phyloP scores from a whole-genome alignment of 345 rosid genomes.

The Kernera saxatilis region DNA sequence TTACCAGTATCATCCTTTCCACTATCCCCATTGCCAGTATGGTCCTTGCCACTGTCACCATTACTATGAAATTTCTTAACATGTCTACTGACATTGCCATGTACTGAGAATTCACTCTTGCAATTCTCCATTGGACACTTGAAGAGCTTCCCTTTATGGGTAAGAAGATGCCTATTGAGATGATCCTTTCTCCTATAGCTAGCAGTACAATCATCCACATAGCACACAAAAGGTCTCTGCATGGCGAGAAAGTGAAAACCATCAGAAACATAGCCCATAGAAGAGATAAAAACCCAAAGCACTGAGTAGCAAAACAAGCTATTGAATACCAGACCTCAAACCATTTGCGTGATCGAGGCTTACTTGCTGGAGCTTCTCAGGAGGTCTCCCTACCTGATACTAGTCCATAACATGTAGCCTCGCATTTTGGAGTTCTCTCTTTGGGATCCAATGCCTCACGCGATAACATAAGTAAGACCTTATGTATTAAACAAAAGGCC shows the following conservation, averaged over 20 bases:
- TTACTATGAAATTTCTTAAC: constrained; percentile 43
- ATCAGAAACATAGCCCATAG: not conserved
- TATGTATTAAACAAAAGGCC: not conserved
- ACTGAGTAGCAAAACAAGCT: not conserved
- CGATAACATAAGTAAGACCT: constrained; percentile 26
- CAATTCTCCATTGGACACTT: constrained; percentile 60
- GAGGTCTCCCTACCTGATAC: constrained; percentile 99
- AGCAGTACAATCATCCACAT: constrained; percentile 55
- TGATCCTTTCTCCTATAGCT: constrained; percentile 92
- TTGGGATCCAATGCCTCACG: constrained; percentile 99
- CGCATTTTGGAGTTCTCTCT: constrained; percentile 98
- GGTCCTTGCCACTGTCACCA: not conserved
- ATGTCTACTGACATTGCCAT: constrained; percentile 63
- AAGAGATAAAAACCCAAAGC: not conserved
- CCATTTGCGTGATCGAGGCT: constrained; percentile 76
- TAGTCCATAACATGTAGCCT: constrained; percentile 76
- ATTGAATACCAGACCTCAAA: constrained; percentile 12
- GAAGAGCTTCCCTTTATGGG: constrained; percentile 74
- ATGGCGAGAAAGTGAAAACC: not conserved
- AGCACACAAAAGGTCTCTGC: constrained; percentile 73
- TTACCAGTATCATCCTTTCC: not conserved
- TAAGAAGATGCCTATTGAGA: constrained; percentile 68
- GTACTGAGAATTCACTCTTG: constrained; percentile 37
- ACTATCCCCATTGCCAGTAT: not conserved
- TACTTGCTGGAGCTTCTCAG: constrained; percentile 96